Evolutionary conservation across 768 basidiomycete species (phyloP), one percentile per base, ranked within the genome.

Genomic region (Phlegmacium glaucopus): DNA sequence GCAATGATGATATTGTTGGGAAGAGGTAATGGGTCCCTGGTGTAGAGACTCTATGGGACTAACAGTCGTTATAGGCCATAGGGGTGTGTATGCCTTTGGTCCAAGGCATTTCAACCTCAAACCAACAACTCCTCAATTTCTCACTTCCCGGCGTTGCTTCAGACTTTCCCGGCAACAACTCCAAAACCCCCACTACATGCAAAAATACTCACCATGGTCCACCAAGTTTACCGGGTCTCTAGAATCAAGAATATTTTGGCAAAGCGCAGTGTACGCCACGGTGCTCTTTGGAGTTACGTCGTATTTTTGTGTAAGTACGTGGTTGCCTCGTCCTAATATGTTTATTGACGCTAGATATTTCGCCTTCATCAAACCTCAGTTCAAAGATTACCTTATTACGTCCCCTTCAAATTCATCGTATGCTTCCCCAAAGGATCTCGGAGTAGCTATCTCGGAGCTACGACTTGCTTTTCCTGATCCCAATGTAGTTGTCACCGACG

Each of bases 391-490:
- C 43, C 50, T 49, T 26, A 50, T 29, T 39, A 15, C 48, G 9
- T 39, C 51, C 41, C 42, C 36, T 13, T 13, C 47, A 22, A 37
- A 34, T 13, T 55, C 53, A 6, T 51, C 47, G 15, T 82, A 83
- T 52, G 82, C 76, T 7, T 69, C 75, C 13, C 66, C 64, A 4
- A 52, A 68, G 32, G 78, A 82, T 50, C 51, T 83, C 15, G 50
- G 68, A 53, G 53, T 62, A 16, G 82, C 83, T 9, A 84, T 85
- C 13, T 57, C 67, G 12, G 79, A 84, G 51, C 68, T 87, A 27
- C 69, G 65, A 17, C 50, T 56, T 4, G 62, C 65, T 11, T 69
- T 87, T 54, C 72, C 79, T 6, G 66, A 59, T n/a, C 60, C 66
- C n/a, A 65, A 72, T 32, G 58, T 65, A 13, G 77, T 86, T 18